Base-by-base conservation (phyloP, 768 basidiomycete species). In the Pulveroboletus sp. region DNA sequence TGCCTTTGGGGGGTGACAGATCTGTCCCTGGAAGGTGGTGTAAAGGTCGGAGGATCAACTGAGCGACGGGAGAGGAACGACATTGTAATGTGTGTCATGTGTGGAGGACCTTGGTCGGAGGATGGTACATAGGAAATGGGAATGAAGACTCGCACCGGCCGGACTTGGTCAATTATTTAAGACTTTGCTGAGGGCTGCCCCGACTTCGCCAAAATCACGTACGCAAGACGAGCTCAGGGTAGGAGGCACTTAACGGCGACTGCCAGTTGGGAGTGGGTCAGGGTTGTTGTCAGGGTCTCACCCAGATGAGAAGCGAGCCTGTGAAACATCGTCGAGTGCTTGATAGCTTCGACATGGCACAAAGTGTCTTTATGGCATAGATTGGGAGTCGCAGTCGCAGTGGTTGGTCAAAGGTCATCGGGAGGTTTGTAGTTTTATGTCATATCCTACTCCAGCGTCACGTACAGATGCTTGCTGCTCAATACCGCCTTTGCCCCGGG, bases 401-500 rank as follows among this genome's bases (percentile, higher is more conserved):
- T 41, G 1, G 31, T 31, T 31, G 10, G 5, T 31, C 8, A 8
- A n/a, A 21, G 21, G 21, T 21, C 21, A 21, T 21, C 21, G 4
- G 21, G 21, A 21, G 21, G 21, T 21, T 21, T 21, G 21, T 21
- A 21, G 21, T 47, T 38, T 9, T 4, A 36, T 8, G 8, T 4
- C 3, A 5, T 6, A 8, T 43, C 38, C 53, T 65, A 67, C 74
- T 62, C 55, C 1, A 81, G 57, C 2, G 72, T 76, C 56, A 81
- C 73, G 40, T 75, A 74, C 68, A 93, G 63, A 65, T 89, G 86
- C 55, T 81, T 84, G 49, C 80, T 83, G 42, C 83, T 79, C 49
- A 90, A 61, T 8, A 86, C 70, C 17, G 81, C 86, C 62, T 67
- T 79, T 43, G 86, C 81, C 14, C 77, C 81, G 0, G 90, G 87